These are phyloP conservation scores for Suillus luteus DNA, from an alignment of 768 basidiomycete species.

Conservation along the genomic window DNA sequence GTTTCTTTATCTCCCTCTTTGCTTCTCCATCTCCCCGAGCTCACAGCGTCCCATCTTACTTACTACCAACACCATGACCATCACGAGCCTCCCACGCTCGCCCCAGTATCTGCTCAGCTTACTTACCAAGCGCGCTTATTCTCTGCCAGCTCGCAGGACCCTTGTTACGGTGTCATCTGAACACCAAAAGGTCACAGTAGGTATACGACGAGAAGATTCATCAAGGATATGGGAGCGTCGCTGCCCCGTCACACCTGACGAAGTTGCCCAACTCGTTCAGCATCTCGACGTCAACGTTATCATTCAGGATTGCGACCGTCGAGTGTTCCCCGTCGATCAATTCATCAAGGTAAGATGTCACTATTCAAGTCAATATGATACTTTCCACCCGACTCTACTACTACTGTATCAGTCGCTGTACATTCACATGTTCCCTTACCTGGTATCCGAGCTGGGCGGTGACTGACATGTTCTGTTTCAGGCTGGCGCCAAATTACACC, in stretches of 20 bases:
- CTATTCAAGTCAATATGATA: constrained; percentile 8
- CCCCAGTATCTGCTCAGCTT: constrained; percentile 9
- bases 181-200: constrained; percentile 43
- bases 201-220: constrained; percentile 78
- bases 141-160: constrained; percentile 24
- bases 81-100: constrained; percentile 11
- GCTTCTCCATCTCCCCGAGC: background rate
- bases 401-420: constrained; percentile 10
- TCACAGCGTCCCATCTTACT: background rate
- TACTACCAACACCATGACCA: constrained; percentile 6
- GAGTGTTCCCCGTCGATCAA: constrained; percentile 67
- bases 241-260: constrained; percentile 77
- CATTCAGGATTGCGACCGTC: constrained; percentile 72
- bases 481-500: constrained; percentile 75
- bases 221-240: constrained; percentile 85
- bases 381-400: background rate
- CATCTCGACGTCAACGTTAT: constrained; percentile 63
- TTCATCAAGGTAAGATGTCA: constrained; percentile 59
- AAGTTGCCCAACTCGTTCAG: constrained; percentile 60
- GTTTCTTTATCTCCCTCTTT: background rate
- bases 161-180: constrained; percentile 23
- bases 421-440: background rate
- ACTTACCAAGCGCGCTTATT: constrained; percentile 22
- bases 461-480: constrained; percentile 30
- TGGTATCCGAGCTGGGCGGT: background rate